Base-by-base conservation (phyloP, 805 yeast species). In the Candida multigemmis region DNA sequence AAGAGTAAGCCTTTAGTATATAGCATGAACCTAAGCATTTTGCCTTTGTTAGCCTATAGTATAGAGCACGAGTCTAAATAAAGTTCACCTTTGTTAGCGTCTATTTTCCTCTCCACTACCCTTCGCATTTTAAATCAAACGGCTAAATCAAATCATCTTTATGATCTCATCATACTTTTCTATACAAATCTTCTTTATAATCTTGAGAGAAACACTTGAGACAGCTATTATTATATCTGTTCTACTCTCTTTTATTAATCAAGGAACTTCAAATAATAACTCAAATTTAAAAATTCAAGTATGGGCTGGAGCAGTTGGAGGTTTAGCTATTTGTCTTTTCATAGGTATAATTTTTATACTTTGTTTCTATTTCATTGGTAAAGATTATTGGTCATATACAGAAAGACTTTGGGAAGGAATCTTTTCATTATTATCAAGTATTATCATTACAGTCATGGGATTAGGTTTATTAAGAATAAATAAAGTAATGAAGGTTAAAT, bases 371-470 rank as follows among this genome's bases (percentile, higher is more conserved):
- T 46, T 75, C 23, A 56, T 87, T 16, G 95, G 95, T 10, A 73
- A 77, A 14, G 93, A 86, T 53, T 56, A 83, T 28, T 86, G 96
- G 96, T 71, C 87, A 6, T 58, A 74, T 33, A 79, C 95, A 21
- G 96, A 86, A 48, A 74, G 91, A 42, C 64, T 83, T 28, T 86
- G 94, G 82, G 96, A 86, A 48, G 94, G 94, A 6, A 54, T 76
- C 1, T 74, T 86, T 45, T 79, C 89, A 40, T 63, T 87, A 9
- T 49, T 85, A 16, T 85, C 94, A 3, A 72, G 91, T 12, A 42
- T 79, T 2, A 73, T 86, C 32, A 86, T 86, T 33, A 81, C 94
- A 1, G 56, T 77, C 6, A 85, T 86, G 96, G 96, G 96, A 1
- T 44, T 84, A 18, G 80, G 89, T 29, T 72, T 86, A 47, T 60